Percentiles rank a stretch among this genome's conserved stretches.
phyloP scores from a whole-genome alignment of 2,329 filamentous ascomycete genomes.

The Beauveria sp. region DNA sequence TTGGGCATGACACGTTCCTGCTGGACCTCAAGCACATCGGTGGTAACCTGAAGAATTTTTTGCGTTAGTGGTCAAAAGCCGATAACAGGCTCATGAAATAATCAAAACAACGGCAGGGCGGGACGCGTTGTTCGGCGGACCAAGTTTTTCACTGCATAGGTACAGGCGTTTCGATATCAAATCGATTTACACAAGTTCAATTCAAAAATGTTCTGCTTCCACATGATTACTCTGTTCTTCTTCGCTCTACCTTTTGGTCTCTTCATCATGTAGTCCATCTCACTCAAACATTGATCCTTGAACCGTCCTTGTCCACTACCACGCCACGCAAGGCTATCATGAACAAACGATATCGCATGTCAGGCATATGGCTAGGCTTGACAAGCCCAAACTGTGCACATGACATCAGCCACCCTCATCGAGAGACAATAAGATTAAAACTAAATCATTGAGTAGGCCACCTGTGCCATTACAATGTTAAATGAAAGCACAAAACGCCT shows the following conservation, averaged over 20 bases:
- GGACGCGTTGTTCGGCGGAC: background rate
- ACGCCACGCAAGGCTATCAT: background rate
- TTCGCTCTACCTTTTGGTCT: conserved; percentile 5
- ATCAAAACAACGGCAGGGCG: background rate
- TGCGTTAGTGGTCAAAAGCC: conserved; percentile 28
- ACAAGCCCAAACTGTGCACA: background rate
- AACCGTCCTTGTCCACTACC: background rate
- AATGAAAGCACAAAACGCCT: background rate
- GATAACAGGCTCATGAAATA: background rate
- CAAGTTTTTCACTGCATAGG: background rate
- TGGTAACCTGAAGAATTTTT: conserved; percentile 70
- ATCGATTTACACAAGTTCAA: background rate
- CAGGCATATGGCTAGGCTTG: background rate
- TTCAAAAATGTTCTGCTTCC: background rate
- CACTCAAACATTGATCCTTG: background rate
- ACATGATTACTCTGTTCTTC: background rate
- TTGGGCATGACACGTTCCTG: conserved; percentile 94
- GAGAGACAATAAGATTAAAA: background rate
- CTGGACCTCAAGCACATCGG: conserved; percentile 89
- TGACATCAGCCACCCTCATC: background rate
- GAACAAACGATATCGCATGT: background rate
- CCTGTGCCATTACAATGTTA: background rate
- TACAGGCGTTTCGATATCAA: background rate
- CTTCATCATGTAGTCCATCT: background rate
- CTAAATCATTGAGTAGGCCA: background rate